These are phyloP conservation scores for Stachybotrys chlorohalonatus DNA, from an alignment of 2,329 filamentous ascomycete species.

Conservation along the genomic window DNA sequence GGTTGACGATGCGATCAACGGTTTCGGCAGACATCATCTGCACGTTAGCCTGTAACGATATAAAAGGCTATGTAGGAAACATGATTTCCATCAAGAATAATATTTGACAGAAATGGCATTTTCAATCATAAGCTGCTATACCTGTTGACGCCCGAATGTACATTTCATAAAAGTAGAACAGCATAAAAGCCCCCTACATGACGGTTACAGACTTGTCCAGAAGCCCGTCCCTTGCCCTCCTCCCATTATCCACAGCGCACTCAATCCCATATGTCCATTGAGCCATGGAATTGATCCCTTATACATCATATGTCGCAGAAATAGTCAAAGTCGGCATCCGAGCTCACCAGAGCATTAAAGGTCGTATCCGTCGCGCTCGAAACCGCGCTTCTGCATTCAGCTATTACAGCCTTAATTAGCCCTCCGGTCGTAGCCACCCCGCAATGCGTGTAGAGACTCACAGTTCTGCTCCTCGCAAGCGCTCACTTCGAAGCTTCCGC, in stretches of 20 bases:
- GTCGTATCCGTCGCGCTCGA: constrained; percentile 7
- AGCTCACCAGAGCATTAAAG: constrained; percentile 22
- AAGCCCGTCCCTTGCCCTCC: too few species aligned
- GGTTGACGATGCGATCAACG: too few species aligned
- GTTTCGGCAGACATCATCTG: too few species aligned
- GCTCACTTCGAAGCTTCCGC: constrained; percentile 23
- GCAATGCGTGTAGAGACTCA: constrained; percentile 16
- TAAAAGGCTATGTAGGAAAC: too few species aligned
- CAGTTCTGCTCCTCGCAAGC: constrained; percentile 37
- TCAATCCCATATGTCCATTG: too few species aligned
- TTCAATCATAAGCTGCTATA: neutral
- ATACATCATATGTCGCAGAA: constrained; percentile 30
- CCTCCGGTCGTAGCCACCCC: neutral
- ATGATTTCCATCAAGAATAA: too few species aligned
- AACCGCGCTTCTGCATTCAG: constrained; percentile 25
- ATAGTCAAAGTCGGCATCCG: constrained; percentile 34
- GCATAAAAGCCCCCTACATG: too few species aligned
- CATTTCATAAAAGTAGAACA: too few species aligned
- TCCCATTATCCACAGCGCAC: too few species aligned
- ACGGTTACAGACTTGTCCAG: too few species aligned
- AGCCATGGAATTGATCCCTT: constrained; percentile 3
- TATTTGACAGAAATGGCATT: neutral
- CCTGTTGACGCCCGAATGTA: too few species aligned
- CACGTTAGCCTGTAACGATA: too few species aligned
- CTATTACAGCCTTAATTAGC: constrained; percentile 13